phyloP scores from a whole-genome alignment of 2,329 filamentous ascomycete species.

The Alternaria arbusti region DNA sequence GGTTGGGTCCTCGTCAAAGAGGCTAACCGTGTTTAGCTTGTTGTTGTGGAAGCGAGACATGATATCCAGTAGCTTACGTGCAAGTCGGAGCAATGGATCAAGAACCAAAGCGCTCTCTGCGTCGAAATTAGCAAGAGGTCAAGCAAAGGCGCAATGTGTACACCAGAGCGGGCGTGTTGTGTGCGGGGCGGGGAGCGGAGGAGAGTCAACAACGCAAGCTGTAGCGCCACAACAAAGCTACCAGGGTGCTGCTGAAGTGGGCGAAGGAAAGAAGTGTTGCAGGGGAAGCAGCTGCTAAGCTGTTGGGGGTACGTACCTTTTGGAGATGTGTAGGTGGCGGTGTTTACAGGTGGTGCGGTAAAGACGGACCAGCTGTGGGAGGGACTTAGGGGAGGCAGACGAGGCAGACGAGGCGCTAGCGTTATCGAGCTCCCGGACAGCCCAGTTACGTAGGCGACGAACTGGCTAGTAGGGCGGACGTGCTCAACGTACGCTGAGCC shows the following conservation, averaged over 20 bases:
- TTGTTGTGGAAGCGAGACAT: slow-evolving; percentile 22
- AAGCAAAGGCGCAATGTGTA: not conserved
- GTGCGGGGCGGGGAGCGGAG: not conserved
- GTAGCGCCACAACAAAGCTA: not conserved
- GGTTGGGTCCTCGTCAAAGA: slow-evolving; percentile 2
- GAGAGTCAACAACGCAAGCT: not conserved
- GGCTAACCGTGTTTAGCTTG: slow-evolving; percentile 14
- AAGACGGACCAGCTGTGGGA: not conserved
- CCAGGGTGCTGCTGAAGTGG: not conserved
- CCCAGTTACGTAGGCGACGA: not conserved
- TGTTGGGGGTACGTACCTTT: slow-evolving; percentile 4
- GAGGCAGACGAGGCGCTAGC: slow-evolving; percentile 6
- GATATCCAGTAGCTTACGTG: not conserved
- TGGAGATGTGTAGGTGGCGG: not conserved
- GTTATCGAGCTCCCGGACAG: not conserved
- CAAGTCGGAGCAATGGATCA: not conserved
- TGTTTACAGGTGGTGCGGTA: not conserved
- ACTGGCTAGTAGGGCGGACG: not conserved
- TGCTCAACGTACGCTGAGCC: slow-evolving; percentile 9
- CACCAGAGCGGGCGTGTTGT: not conserved
- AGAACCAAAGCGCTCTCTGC: not conserved
- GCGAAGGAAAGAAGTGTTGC: not conserved
- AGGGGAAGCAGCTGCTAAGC: not conserved
- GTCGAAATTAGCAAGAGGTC: not conserved
- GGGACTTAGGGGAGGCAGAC: not conserved